A percentile compares a stretch with the other conserved stretches of the same genome.
phyloP scores from a whole-genome alignment of 148 eudicot species.

The Rhododendron henanense region DNA sequence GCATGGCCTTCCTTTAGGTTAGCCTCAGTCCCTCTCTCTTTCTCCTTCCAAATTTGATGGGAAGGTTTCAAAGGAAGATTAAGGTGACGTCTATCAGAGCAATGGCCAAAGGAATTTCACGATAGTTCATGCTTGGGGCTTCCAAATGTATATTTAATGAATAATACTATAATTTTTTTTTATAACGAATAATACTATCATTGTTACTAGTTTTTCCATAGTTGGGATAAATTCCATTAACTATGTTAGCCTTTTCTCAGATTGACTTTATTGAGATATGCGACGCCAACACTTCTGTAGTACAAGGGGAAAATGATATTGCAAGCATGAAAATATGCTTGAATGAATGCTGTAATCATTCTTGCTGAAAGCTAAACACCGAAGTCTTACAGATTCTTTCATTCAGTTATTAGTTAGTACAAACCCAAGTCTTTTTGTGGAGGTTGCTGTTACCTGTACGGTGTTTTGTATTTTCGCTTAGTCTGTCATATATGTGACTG shows the following conservation, averaged over 20 bases:
- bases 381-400: neutral
- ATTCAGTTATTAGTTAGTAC: neutral
- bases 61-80: neutral
- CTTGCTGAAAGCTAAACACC: neutral
- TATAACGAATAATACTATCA: neutral
- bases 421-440: neutral
- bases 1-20: neutral
- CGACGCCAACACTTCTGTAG: neutral
- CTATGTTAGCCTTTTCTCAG: neutral
- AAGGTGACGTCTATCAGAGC: neutral
- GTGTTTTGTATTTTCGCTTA: neutral
- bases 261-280: neutral
- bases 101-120: neutral
- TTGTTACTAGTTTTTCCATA: neutral
- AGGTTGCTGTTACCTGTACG: neutral
- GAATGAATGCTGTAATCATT: neutral
- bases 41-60: neutral
- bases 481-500: neutral
- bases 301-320: neutral
- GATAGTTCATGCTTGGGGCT: neutral
- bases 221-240: neutral
- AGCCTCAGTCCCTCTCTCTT: neutral
- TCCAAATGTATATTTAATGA: too few species aligned
- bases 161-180: neutral
- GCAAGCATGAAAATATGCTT: neutral